These are phyloP conservation scores for Fusarium nodosum DNA, from an alignment of 2,329 filamentous ascomycete species.

Conservation along the genomic window DNA sequence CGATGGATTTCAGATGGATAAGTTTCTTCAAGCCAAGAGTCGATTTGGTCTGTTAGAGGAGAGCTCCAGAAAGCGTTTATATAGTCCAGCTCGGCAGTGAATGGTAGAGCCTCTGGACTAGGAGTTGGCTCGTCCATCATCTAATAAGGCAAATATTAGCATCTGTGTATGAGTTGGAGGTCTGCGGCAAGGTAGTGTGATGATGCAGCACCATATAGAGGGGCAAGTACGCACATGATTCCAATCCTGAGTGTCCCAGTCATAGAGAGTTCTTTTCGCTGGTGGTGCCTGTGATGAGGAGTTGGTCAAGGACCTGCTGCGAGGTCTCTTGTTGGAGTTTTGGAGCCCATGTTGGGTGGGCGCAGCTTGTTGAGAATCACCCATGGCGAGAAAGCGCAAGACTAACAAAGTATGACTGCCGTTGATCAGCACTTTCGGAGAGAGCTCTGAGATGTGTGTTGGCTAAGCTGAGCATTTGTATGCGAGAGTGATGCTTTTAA, in stretches of 20 bases:
- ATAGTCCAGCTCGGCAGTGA: conserved; percentile 1
- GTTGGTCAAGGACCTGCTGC: not conserved
- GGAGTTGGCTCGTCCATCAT: conserved; percentile 13
- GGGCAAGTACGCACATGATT: conserved; percentile 7
- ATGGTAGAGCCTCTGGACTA: not conserved
- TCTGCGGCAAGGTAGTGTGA: not conserved
- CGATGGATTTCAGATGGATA: conserved; percentile 6
- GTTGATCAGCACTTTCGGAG: not conserved
- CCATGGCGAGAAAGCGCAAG: conserved; percentile 5
- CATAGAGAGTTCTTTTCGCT: not conserved
- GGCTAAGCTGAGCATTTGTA: too few relatives aligned
- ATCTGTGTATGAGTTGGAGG: not conserved
- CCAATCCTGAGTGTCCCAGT: not conserved
- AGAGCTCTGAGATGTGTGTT: not conserved
- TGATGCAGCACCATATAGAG: not conserved
- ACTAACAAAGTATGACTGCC: not conserved
- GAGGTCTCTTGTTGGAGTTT: conserved; percentile 8
- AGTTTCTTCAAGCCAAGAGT: conserved; percentile 22
- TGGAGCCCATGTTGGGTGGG: not conserved
- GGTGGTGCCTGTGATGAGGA: not conserved
- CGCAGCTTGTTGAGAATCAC: not conserved
- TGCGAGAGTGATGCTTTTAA: not conserved
- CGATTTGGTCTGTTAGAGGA: not conserved
- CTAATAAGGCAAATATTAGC: conserved; percentile 6
- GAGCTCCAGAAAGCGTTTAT: conserved; percentile 6